Conservation (phyloP, 495 filamentous ascomycete species). For the Annulohypoxylon moriforme region DNA sequence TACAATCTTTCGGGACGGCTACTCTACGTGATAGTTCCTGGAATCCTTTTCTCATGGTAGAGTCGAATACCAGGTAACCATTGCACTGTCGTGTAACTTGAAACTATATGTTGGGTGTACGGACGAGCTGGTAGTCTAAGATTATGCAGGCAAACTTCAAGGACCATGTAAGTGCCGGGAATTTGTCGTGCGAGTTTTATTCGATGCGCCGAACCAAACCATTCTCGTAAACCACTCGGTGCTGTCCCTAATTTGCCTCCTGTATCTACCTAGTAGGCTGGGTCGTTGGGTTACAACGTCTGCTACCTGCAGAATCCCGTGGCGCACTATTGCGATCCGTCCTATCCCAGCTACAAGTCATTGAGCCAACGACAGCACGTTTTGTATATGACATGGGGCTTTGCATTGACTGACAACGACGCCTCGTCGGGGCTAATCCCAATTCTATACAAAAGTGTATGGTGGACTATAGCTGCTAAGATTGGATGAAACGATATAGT, state of each 20-base stretch:
- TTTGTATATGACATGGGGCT: constrained; percentile 36
- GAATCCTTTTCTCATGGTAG: no score
- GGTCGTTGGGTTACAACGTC: constrained; percentile 33
- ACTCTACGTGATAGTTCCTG: no score
- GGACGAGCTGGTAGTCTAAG: constrained; percentile 31
- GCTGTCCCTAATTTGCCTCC: constrained; percentile 30
- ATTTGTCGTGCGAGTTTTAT: constrained; percentile 41
- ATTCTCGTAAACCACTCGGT: constrained; percentile 19
- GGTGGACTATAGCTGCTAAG: not conserved
- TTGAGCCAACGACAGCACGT: constrained; percentile 25
- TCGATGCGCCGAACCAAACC: constrained; percentile 27
- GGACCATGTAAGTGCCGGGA: constrained; percentile 29
- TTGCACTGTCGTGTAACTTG: constrained; percentile 18
- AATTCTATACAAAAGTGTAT: not conserved
- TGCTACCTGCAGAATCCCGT: constrained; percentile 38
- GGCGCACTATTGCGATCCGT: constrained; percentile 38
- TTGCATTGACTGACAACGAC: constrained; percentile 34
- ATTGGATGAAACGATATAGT: constrained; percentile 5
- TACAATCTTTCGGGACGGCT: no score
- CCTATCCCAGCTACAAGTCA: constrained; percentile 13
- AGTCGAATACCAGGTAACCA: no score
- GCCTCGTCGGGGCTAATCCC: constrained; percentile 27
- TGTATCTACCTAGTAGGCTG: constrained; percentile 12
- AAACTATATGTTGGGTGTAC: constrained; percentile 38
- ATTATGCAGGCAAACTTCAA: constrained; percentile 44